phyloP scores from a whole-genome alignment of 495 filamentous ascomycete species.

The Penicillium psychrofluorescens region DNA sequence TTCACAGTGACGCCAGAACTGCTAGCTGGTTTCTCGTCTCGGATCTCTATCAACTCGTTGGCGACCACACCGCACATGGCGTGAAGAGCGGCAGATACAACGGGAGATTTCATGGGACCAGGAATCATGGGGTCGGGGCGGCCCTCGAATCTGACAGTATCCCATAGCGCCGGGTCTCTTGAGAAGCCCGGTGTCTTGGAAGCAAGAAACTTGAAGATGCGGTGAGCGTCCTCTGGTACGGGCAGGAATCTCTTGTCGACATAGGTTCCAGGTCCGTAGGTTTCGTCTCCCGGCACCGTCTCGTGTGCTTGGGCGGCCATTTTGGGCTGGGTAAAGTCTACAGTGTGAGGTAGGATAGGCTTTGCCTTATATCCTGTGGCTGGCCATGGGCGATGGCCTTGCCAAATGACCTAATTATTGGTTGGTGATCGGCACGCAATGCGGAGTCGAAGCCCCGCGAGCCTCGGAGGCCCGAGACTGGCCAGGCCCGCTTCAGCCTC shows the following conservation, averaged over 20 bases:
- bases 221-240: constrained; percentile 14
- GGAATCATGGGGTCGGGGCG: constrained; percentile 15
- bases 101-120: constrained; percentile 17
- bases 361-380: no score
- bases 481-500: no score
- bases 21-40: constrained; percentile 4
- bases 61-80: constrained; percentile 19
- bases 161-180: constrained; percentile 8
- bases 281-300: constrained; percentile 10
- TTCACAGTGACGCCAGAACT: constrained; percentile 7
- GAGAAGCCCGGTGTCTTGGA: constrained; percentile 13
- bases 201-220: constrained; percentile 15
- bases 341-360: no score
- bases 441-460: no score
- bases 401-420: no score
- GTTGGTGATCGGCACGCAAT: no score
- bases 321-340: no score
- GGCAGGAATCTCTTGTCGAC: constrained; percentile 15
- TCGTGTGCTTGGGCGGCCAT: constrained; percentile 5
- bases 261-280: constrained; percentile 19
- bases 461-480: no score
- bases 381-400: no score
- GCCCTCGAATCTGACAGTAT: constrained; percentile 18
- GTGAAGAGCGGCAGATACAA: constrained; percentile 16
- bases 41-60: constrained; percentile 15